Base-by-base conservation (phyloP, 2,329 filamentous ascomycete species). In the Massarina eburnea region DNA sequence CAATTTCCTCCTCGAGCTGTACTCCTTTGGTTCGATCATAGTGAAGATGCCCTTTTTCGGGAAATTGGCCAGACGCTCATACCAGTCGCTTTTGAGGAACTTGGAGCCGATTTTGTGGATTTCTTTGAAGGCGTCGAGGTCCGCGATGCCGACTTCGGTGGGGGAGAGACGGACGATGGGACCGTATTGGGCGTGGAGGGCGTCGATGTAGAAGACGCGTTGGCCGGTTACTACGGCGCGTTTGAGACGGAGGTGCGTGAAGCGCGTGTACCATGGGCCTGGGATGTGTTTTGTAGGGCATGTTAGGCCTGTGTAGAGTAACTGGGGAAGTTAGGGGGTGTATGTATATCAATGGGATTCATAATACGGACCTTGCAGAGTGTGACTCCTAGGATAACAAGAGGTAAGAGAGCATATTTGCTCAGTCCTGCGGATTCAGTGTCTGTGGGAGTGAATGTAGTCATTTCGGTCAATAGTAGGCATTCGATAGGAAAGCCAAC, bases 71-170 rank as follows among this genome's bases (percentile, higher is more conserved):
- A 63, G 38, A 4, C 48, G 45, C 22, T 52, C 29, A 47, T 77
- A 76, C 64, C 68, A 76, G 3, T 61, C 49, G 1, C 61, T 66
- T 48, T 77, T 77, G 3, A 62, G 49, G 39, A 73, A 76, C 4
- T 67, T 68, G 19, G 68, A 66, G 1, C 72, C 72, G 4, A 72
- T 65, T 32, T 57, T 59, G 37, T 67, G 62, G 15, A 67, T 65
- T 19, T 62, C 53, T 19, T 51, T 48, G 14, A 58, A 55, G 17
- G 52, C 61, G 33, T 44, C 27, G 7, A 55, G 35, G 19, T 61
- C 58, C 9, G 55, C 40, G 21, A 62, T 36, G 9, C 46, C 55
- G 12, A 64, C 58, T 39, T 66, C 58, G 15, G 46, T 49, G 2
- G 61, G 62, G 4, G 57, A 48, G 3, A 65, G 49, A 2, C 64